Conservation (phyloP, 163 green algal species). For the Scenedesmus sp. region DNA sequence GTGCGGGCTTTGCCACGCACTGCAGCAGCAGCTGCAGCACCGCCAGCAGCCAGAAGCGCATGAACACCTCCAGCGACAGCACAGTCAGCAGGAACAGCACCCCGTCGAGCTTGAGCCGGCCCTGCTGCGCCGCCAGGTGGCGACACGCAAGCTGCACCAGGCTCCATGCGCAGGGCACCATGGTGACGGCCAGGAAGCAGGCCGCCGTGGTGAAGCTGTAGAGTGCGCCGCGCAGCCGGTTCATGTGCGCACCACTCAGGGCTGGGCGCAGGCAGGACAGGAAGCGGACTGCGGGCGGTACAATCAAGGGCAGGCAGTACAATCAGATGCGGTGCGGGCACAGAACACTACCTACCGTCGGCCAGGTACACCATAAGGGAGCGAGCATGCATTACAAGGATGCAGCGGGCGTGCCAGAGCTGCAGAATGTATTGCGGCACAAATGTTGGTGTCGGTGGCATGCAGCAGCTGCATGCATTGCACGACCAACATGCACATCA, state of each 20-base stretch:
- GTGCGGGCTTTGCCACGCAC: conserved; percentile 6
- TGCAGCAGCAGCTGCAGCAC: conserved; percentile 33
- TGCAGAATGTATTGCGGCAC: too few relatives aligned
- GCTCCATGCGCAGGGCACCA: conserved; percentile 51
- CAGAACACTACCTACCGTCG: neutral
- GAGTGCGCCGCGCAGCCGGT: neutral
- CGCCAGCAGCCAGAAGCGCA: conserved; percentile 55
- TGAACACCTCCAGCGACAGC: conserved; percentile 46
- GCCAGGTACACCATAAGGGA: neutral
- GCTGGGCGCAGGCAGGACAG: conserved; percentile 40
- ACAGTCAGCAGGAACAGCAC: conserved; percentile 33
- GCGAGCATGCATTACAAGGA: neutral
- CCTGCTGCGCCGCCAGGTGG: neutral
- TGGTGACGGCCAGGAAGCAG: conserved; percentile 38
- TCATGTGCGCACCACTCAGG: neutral
- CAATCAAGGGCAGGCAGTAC: neutral
- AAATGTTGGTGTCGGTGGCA: too few relatives aligned
- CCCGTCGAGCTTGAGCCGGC: neutral
- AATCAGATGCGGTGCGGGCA: neutral
- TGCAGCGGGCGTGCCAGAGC: too few relatives aligned
- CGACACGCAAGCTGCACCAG: conserved; percentile 43
- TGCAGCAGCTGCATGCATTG: too few relatives aligned
- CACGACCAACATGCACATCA: too few relatives aligned
- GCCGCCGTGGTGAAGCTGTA: conserved; percentile 49
- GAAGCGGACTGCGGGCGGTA: conserved; percentile 51